phyloP scores from a whole-genome alignment of 345 rosid species.

The Lepidium sativum region DNA sequence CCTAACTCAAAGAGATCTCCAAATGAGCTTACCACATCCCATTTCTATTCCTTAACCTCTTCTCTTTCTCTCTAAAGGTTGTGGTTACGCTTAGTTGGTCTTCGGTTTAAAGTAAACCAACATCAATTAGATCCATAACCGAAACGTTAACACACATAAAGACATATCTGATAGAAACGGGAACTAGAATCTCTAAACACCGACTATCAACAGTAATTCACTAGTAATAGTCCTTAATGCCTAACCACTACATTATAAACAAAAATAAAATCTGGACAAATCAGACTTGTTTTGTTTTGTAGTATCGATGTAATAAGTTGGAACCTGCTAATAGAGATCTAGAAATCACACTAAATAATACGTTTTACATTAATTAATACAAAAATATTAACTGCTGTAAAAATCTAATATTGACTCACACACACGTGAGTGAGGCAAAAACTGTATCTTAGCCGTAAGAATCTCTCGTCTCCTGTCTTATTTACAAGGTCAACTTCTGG shows the following conservation, averaged over 20 bases:
- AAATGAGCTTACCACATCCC: constrained; percentile 24
- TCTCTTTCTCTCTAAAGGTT: background rate
- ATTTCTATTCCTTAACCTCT: background rate
- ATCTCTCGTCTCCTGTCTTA: constrained; percentile 30
- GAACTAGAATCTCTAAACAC: background rate
- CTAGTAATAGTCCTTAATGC: background rate
- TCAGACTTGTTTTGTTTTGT: constrained; percentile 10
- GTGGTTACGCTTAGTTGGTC: background rate
- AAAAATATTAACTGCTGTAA: background rate
- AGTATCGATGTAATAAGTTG: constrained; percentile 14
- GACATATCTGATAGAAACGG: background rate
- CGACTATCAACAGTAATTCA: background rate
- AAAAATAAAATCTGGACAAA: background rate
- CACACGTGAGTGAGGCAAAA: constrained; percentile 34
- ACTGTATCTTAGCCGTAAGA: constrained; percentile 25
- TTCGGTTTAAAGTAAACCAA: background rate
- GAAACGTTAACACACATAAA: background rate
- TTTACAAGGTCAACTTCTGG: constrained; percentile 34
- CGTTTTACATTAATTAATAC: background rate
- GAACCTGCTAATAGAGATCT: constrained; percentile 23
- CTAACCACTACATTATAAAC: background rate
- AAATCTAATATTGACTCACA: constrained; percentile 19
- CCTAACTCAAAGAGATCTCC: constrained; percentile 37
- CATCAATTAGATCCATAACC: background rate
- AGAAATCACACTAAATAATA: constrained; percentile 2